Conservation (phyloP, 2,329 filamentous ascomycete genomes). For the Geosmithia putterillii region DNA sequence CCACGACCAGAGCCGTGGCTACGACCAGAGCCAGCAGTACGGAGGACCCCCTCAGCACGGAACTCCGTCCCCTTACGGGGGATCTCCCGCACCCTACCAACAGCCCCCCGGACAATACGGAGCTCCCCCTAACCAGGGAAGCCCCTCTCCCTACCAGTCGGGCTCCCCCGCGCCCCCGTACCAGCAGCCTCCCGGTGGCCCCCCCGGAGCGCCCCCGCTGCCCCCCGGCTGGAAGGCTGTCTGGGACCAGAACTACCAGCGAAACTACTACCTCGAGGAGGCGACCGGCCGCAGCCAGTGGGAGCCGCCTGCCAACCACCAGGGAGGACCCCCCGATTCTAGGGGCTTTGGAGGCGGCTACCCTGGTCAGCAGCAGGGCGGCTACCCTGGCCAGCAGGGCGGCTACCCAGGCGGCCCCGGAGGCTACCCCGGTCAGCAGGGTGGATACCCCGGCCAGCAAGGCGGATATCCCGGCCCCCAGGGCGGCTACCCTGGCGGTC, state of each 20-base stretch:
- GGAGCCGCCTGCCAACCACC: conserved; percentile 39
- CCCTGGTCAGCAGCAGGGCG: conserved; percentile 1
- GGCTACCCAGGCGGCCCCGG: conserved; percentile 4
- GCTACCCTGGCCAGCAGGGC: conserved; percentile 9
- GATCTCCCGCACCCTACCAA: conserved; percentile 17
- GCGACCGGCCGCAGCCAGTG: conserved; percentile 50
- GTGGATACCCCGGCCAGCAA: not conserved
- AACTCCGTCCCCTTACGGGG: conserved; percentile 7
- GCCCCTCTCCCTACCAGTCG: conserved; percentile 7
- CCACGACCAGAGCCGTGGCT: conserved; percentile 9
- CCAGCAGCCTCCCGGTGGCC: conserved; percentile 17
- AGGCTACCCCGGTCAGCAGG: not conserved
- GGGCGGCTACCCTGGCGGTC: conserved; percentile 4
- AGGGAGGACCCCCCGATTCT: not conserved
- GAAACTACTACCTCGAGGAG: conserved; percentile 54
- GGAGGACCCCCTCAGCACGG: not conserved
- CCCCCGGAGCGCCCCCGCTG: conserved; percentile 29
- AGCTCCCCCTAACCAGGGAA: not conserved
- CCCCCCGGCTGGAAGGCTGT: conserved; percentile 50
- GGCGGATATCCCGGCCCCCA: conserved; percentile 8
- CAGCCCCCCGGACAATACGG: conserved; percentile 15
- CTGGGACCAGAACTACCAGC: conserved; percentile 48
- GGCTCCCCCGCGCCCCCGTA: conserved; percentile 15
- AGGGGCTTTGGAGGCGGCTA: not conserved
- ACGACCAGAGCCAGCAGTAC: not conserved